Percentiles rank a stretch among this genome's conserved stretches.
Conservation (phyloP, 1,284 basidiomycete genomes). For the Gymnopus androsaceus region DNA sequence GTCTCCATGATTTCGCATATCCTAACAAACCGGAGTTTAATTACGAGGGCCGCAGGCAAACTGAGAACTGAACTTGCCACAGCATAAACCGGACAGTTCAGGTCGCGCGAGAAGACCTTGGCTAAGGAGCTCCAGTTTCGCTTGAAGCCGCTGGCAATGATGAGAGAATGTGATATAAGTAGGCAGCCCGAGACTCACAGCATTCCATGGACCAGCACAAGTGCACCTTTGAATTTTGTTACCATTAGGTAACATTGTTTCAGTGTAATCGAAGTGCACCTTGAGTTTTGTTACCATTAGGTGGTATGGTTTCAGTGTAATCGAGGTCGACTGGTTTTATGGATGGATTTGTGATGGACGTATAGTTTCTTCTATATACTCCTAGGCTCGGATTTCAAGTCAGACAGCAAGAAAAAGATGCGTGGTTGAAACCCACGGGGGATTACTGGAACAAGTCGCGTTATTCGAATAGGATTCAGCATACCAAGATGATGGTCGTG, state of each 20-base stretch:
- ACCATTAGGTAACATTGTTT: conserved; percentile 6
- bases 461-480: too few relatives aligned
- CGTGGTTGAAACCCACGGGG: too few relatives aligned
- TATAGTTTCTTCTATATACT: background rate
- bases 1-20: conserved; percentile 82
- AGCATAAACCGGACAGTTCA: conserved; percentile 70
- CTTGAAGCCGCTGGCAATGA: conserved; percentile 80
- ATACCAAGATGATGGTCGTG: too few relatives aligned
- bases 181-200: conserved; percentile 1
- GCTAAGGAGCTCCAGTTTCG: conserved; percentile 80
- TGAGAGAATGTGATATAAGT: background rate
- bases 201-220: conserved; percentile 16
- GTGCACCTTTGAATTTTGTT: conserved; percentile 12
- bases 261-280: conserved; percentile 8
- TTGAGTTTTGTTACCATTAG: conserved; percentile 10
- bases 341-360: background rate
- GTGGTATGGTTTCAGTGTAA: conserved; percentile 12
- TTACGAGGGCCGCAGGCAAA: background rate
- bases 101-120: conserved; percentile 60
- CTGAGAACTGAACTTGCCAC: conserved; percentile 42
- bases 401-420: too few relatives aligned
- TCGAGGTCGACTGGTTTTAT: conserved; percentile 13
- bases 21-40: conserved; percentile 42
- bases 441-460: too few relatives aligned
- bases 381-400: too few relatives aligned